Conservation (phyloP, 2,329 filamentous ascomycete genomes). For the Colletotrichum navitas region DNA sequence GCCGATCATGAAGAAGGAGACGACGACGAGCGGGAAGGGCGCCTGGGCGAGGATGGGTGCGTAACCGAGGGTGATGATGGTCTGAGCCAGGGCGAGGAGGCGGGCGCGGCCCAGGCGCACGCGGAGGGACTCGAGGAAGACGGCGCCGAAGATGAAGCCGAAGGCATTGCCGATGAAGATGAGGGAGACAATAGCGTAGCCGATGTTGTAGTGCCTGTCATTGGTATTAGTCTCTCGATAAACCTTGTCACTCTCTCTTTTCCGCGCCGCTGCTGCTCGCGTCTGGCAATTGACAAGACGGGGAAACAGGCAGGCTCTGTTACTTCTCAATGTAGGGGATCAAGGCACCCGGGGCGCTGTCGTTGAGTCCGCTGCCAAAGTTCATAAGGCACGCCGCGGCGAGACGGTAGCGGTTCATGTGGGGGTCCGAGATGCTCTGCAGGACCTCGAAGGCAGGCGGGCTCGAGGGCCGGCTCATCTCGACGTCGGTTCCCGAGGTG, state of each 20-base stretch:
- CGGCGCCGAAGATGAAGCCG: conserved; percentile 81
- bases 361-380: conserved; percentile 78
- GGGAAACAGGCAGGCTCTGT: conserved; percentile 38
- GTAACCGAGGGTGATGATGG: conserved; percentile 71
- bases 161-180: conserved; percentile 84
- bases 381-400: conserved; percentile 73
- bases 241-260: background rate
- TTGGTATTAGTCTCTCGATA: background rate
- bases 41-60: conserved; percentile 75
- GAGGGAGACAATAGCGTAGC: conserved; percentile 82
- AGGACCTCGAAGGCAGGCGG: conserved; percentile 61
- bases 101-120: conserved; percentile 74
- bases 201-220: conserved; percentile 74
- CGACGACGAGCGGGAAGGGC: conserved; percentile 76
- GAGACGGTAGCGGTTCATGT: conserved; percentile 79
- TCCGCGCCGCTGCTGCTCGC: background rate
- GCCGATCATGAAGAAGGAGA: conserved; percentile 77
- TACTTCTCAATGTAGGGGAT: conserved; percentile 83
- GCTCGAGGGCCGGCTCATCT: conserved; percentile 66
- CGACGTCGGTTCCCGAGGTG: conserved; percentile 53
- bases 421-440: conserved; percentile 70
- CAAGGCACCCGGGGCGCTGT: conserved; percentile 81
- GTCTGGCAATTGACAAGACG: background rate
- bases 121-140: conserved; percentile 74
- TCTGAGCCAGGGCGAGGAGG: conserved; percentile 70